A percentile compares a stretch with the other conserved stretches of the same genome.
These are phyloP conservation scores for Exophiala calicioides DNA, from an alignment of 2,329 filamentous ascomycete genomes.

Conservation along the genomic window DNA sequence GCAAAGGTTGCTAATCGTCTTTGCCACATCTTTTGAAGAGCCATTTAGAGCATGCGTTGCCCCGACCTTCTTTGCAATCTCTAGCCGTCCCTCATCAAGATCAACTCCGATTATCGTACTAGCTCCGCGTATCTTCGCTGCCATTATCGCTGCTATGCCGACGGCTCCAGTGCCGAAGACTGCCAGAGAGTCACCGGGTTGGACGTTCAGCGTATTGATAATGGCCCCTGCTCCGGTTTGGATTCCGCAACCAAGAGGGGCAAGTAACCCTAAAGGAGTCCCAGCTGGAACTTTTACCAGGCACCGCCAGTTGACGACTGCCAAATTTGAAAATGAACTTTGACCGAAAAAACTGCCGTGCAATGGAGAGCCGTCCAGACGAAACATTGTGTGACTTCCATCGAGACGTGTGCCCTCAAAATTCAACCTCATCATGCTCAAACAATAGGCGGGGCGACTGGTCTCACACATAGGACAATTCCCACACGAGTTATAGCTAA, in stretches of 20 bases:
- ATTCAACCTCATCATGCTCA: too few relatives aligned
- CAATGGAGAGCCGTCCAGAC: too few relatives aligned
- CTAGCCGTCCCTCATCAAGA: conserved; percentile 41
- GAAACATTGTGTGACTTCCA: too few relatives aligned
- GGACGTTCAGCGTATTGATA: conserved; percentile 19
- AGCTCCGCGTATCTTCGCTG: conserved; percentile 28
- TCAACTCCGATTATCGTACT: conserved; percentile 41
- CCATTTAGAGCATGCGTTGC: conserved; percentile 48
- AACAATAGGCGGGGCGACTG: too few relatives aligned
- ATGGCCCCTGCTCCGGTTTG: conserved; percentile 33
- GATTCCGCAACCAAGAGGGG: conserved; percentile 34
- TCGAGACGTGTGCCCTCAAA: too few relatives aligned
- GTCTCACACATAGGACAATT: too few relatives aligned
- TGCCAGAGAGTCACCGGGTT: conserved; percentile 18
- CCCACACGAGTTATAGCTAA: too few relatives aligned
- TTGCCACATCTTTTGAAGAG: conserved; percentile 35
- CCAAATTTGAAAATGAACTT: conserved; percentile 31
- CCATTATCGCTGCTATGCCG: conserved; percentile 35
- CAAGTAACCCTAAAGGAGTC: conserved; percentile 22
- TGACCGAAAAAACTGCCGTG: conserved; percentile 32
- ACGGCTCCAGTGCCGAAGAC: conserved; percentile 36
- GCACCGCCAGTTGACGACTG: conserved; percentile 24
- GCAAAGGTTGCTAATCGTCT: conserved; percentile 37
- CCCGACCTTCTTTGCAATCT: conserved; percentile 50
- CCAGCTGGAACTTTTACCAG: conserved; percentile 26